Evolutionary conservation across 2,329 filamentous ascomycete species (phyloP), one percentile per base, ranked within the genome.

Genomic region (Conoideocrella luteorostrata): DNA sequence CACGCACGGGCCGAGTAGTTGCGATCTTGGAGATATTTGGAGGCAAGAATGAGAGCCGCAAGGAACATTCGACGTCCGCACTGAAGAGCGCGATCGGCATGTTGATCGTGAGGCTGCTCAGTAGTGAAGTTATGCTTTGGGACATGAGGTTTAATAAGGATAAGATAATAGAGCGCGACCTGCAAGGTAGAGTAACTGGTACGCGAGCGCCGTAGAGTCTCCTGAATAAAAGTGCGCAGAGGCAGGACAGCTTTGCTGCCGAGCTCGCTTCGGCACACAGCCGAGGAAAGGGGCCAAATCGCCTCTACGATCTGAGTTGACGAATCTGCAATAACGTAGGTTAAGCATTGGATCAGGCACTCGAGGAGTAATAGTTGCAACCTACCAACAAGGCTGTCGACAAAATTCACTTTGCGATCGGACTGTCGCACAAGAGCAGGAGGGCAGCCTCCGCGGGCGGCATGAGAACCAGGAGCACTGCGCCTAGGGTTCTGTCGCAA

Each of bases 61-160:
- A 98, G 77, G 62, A 98, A 97, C 91, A 97, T 97, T 58, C 93
- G 88, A 49, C 93, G 86, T 44, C 93, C 93, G 65, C 93, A 97
- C 66, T 95, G 90, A 59, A 98, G 78, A 32, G 89, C 88, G 49
- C 88, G 85, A 56, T 78, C 78, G 43, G 80, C 78, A 47, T 84
- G 78, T 47, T 77, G 76, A 56, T 91, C 85, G 51, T 84, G 76
- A 22, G 80, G 74, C 65, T 94, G 88, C 66, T 95, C 87, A 77
- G 86, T 87, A 37, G 86, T 90, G 61, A 93, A 90, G 64, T 95
- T 86, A 55, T 80, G 78, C 52, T 78, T 81, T 12, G 89, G 90
- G 42, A 98, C 82, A 66, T 89, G 87, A 18, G 87, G 80, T 70
- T 94, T 95, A 65, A 98, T 90, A 55, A 97, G 77, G 58, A 98